phyloP scores from a whole-genome alignment of 768 basidiomycete species.

The Serendipita vermifera region DNA sequence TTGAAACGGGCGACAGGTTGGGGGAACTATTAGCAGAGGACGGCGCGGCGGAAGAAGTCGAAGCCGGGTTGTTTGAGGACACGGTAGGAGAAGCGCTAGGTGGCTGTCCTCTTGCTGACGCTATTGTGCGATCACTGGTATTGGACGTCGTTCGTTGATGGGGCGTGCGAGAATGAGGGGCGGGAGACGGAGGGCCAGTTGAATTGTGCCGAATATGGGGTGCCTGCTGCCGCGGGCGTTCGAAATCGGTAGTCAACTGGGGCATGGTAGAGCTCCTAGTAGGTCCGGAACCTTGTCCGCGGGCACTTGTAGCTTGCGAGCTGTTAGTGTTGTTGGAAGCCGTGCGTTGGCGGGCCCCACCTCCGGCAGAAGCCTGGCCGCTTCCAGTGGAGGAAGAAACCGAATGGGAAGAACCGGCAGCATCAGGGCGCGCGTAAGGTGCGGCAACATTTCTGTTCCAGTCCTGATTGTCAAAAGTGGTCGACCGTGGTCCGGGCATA shows the following conservation, averaged over 20 bases:
- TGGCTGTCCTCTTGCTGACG: not conserved
- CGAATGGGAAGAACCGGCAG: constrained; percentile 66
- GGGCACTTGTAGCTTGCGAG: not conserved
- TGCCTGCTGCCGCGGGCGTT: constrained; percentile 18
- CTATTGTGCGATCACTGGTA: constrained; percentile 9
- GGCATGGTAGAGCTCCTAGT: constrained; percentile 18
- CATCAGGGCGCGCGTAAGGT: constrained; percentile 68
- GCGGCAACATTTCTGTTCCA: constrained; percentile 36
- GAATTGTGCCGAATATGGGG: not conserved
- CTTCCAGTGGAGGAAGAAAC: constrained; percentile 40
- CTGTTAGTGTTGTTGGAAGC: constrained; percentile 19
- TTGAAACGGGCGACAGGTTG: constrained; percentile 19
- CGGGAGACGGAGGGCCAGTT: constrained; percentile 9
- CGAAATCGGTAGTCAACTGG: not conserved
- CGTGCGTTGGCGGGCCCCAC: constrained; percentile 49
- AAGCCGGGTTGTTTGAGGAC: constrained; percentile 20
- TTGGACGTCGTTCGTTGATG: constrained; percentile 15
- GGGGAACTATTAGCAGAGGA: constrained; percentile 25
- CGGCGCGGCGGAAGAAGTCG: constrained; percentile 36
- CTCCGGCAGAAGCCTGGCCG: constrained; percentile 26
- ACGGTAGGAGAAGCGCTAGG: constrained; percentile 16
- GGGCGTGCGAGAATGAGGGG: constrained; percentile 12
- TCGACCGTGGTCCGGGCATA: constrained; percentile 18
- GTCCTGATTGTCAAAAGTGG: constrained; percentile 17
- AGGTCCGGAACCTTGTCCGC: constrained; percentile 21